Base-by-base conservation (phyloP, 2,329 filamentous ascomycete genomes). In the Gyromitra esculenta region DNA sequence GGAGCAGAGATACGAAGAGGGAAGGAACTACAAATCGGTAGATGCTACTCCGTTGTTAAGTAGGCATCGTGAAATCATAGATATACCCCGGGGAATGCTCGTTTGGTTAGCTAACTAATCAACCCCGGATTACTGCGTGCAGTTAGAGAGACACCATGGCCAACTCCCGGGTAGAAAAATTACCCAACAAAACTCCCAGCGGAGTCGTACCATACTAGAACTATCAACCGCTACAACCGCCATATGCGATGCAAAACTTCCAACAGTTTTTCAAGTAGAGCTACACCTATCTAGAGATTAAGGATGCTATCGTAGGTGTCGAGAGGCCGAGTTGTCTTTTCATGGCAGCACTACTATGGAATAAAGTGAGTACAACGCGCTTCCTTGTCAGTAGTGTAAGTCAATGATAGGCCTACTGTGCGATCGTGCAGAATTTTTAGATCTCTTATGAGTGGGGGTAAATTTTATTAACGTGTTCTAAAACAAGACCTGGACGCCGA, bases 291-390 rank as follows among this genome's bases (percentile, higher is more conserved):
- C 88, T 91, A 5, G 88, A 91, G 80, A 91, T 91, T 75, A 92
- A 94, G 83, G 92, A 95, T 82, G 91, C 95, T 81, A 93, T 98
- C 78, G 91, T 98, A 77, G 96, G 94, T 83, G 93, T 95, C 80
- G 96, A 98, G 87, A 98, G 97, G 85, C 86, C 98, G 80, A 96
- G 93, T 84, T 98, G 95, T 84, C 89, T 91, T 37, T 96, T 96
- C 83, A 94, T 99, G 91, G 89, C 94, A 37, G 90, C 91, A 6
- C 85, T 97, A 76, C 84, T 99, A 79, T 90, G 91, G 82, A 93
- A 97, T 81, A 87, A 88, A 81, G 88, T 89, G 82, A 69, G 82
- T 81, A 81, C 48, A 74, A 18, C 62, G 35, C 54, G 31, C 48
- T n/a, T 39, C 52, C 64, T 57, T 50, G 18, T 18, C 45, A 43